Conservation (phyloP, 192 early-diverging fungal genomes). For the Phlyctochytrium planicorne region DNA sequence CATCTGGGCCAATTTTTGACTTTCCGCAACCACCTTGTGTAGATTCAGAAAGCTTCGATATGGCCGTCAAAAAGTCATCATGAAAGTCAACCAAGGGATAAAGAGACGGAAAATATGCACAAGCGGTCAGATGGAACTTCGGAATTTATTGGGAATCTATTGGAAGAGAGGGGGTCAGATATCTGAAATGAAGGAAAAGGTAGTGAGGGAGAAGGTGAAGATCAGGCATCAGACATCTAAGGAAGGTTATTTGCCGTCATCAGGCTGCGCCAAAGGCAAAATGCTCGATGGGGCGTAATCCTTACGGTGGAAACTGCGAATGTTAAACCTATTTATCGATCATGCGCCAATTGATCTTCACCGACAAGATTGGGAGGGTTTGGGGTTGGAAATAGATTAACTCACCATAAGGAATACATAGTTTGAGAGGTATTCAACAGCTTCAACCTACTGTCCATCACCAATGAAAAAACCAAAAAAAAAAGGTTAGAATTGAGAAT, state of each 20-base stretch:
- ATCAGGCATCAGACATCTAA: conserved; percentile 10
- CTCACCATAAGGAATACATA: background rate
- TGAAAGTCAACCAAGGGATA: background rate
- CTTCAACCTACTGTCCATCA: background rate
- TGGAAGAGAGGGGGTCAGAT: too few relatives aligned
- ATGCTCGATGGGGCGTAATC: background rate
- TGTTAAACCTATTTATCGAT: conserved; percentile 4
- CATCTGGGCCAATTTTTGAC: background rate
- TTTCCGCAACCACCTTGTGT: background rate
- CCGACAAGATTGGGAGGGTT: too few relatives aligned
- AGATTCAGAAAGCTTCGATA: background rate
- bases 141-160: too few relatives aligned
- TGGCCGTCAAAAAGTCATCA: background rate
- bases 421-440: background rate
- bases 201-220: background rate
- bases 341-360: conserved; percentile 9
- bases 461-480: background rate
- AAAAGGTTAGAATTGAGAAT: background rate
- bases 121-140: too few relatives aligned
- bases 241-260: conserved; percentile 11
- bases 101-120: too few relatives aligned
- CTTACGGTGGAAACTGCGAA: conserved; percentile 14
- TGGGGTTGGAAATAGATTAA: too few relatives aligned
- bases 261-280: background rate
- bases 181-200: background rate